Conservation (phyloP, 2,329 filamentous ascomycete species). For the Pezicula carpinea region DNA sequence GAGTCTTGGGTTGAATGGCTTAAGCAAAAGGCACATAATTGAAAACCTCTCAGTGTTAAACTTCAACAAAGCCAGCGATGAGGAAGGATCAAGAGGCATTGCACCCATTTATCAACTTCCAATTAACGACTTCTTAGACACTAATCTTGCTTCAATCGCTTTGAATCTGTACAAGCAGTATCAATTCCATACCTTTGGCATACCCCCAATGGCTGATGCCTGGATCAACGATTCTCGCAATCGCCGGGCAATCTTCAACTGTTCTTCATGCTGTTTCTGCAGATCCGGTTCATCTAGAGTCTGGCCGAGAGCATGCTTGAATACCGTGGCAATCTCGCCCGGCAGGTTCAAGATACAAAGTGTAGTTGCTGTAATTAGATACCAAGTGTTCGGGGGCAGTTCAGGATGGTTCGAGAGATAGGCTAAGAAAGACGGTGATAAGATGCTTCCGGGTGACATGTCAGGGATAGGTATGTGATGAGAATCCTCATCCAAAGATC, state of each 20-base stretch:
- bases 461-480: background rate
- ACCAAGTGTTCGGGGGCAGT: slow-evolving; percentile 43
- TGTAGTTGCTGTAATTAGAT: slow-evolving; percentile 41
- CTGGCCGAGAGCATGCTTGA: slow-evolving; percentile 36
- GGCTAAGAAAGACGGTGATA: slow-evolving; percentile 38
- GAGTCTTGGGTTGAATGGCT: background rate
- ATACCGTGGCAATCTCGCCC: slow-evolving; percentile 41
- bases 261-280: slow-evolving; percentile 30
- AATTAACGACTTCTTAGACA: no score
- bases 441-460: slow-evolving; percentile 13
- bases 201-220: slow-evolving; percentile 40
- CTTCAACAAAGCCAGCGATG: no score
- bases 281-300: slow-evolving; percentile 16
- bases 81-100: no score
- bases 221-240: slow-evolving; percentile 47
- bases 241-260: slow-evolving; percentile 39
- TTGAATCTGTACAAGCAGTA: background rate
- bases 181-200: slow-evolving; percentile 45
- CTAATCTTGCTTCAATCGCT: no score
- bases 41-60: no score
- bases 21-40: no score
- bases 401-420: slow-evolving; percentile 36
- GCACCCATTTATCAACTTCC: no score
- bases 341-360: slow-evolving; percentile 44
- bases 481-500: background rate